Evolutionary conservation across 257 asterid genomes (phyloP).

Genomic region (Solanum clarkiae): DNA sequence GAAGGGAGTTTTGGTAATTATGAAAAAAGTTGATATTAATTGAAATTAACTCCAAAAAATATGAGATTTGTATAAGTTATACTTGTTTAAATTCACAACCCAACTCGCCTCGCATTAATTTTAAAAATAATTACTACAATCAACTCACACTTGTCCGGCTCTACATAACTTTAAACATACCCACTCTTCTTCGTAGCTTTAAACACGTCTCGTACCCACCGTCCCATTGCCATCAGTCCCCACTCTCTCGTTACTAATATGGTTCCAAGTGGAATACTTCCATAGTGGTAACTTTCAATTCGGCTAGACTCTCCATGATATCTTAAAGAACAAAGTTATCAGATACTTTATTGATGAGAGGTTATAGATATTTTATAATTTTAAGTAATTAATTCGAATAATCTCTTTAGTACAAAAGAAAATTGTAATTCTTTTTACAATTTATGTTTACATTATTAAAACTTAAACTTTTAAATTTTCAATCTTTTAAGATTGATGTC

Average conservation of each 20-base stretch:
- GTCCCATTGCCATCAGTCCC: background rate
- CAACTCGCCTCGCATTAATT: no score
- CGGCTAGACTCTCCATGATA: background rate
- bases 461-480: background rate
- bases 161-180: no score
- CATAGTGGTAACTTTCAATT: background rate
- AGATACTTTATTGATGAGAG: background rate
- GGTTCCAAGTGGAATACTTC: background rate
- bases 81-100: no score
- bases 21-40: no score
- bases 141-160: rapidly evolving
- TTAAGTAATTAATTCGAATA: background rate
- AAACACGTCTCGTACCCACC: no score
- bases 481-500: background rate
- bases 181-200: no score
- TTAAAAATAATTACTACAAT: no score
- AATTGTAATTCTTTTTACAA: background rate
- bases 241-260: background rate
- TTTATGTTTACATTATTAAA: background rate
- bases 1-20: no score
- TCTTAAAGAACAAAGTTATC: background rate
- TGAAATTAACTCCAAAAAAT: no score
- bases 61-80: no score
- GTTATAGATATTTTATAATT: background rate
- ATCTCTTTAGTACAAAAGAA: background rate